phyloP scores from a whole-genome alignment of 257 asterid species.

The Solanum chilense region DNA sequence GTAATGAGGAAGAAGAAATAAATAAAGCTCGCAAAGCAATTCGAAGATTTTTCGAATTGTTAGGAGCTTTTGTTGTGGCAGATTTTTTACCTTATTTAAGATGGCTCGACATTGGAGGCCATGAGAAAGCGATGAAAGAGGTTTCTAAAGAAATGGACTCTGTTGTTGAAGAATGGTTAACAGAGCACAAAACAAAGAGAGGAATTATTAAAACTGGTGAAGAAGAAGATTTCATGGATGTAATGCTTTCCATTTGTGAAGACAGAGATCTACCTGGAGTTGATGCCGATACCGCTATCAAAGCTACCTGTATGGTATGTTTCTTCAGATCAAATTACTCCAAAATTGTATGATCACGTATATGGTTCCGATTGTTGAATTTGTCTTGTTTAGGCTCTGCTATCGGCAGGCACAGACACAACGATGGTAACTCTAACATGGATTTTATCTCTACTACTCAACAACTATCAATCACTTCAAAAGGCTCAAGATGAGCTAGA shows the following conservation, averaged over 20 bases:
- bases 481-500: slow-evolving; percentile 36
- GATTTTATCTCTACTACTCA: slow-evolving; percentile 26
- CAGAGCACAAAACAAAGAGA: slow-evolving; percentile 4
- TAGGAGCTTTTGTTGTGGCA: background rate
- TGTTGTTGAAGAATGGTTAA: slow-evolving; percentile 14
- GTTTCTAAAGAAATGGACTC: slow-evolving; percentile 4
- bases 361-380: too few species aligned
- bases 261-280: background rate
- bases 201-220: background rate
- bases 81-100: slow-evolving; percentile 17
- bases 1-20: background rate
- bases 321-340: too few species aligned
- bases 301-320: slow-evolving; percentile 23
- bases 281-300: slow-evolving; percentile 15
- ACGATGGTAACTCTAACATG: slow-evolving; percentile 19
- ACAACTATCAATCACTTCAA: slow-evolving; percentile 14
- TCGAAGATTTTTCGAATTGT: slow-evolving; percentile 1
- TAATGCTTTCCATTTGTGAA: slow-evolving; percentile 1
- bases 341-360: too few species aligned
- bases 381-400: too few species aligned
- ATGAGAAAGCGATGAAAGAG: slow-evolving; percentile 14
- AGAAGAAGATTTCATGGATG: slow-evolving; percentile 16
- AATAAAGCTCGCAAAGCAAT: background rate
- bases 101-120: slow-evolving; percentile 21
- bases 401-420: slow-evolving; percentile 21